phyloP scores from a whole-genome alignment of 140 eudicot genomes.

The Bidens hawaiensis region DNA sequence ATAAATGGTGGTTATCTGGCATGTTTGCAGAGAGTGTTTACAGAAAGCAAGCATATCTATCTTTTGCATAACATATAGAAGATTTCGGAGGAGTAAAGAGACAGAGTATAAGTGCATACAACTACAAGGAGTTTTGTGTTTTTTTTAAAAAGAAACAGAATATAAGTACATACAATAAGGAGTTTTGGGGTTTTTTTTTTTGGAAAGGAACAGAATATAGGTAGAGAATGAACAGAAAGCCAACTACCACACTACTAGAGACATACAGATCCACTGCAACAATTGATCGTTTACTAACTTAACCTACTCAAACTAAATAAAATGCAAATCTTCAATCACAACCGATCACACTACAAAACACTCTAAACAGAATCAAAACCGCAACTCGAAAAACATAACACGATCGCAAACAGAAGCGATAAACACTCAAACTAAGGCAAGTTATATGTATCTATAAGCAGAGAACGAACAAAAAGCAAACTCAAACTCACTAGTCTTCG shows the following conservation, averaged over 20 bases:
- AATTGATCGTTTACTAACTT: neutral
- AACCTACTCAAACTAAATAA: slow-evolving; percentile 9
- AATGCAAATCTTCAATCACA: slow-evolving; percentile 33
- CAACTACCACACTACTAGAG: too few species aligned
- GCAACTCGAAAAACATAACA: too few species aligned
- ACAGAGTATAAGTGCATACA: neutral
- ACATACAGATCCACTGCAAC: neutral
- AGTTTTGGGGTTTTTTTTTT: neutral
- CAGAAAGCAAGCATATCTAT: slow-evolving; percentile 8
- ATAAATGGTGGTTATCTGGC: slow-evolving; percentile 8
- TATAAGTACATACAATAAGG: too few species aligned
- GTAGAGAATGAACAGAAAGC: too few species aligned
- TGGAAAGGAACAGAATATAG: neutral
- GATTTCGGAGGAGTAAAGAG: neutral
- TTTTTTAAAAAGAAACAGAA: too few species aligned
- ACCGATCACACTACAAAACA: slow-evolving; percentile 10
- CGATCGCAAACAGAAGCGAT: too few species aligned
- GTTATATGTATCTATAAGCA: too few species aligned
- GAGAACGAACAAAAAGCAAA: too few species aligned
- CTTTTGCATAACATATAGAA: neutral
- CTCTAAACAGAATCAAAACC: too few species aligned
- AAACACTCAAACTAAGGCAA: too few species aligned
- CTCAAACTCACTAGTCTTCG: too few species aligned
- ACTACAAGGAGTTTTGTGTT: neutral
- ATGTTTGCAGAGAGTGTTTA: neutral